Percentiles rank a stretch among this genome's conserved stretches.
These are phyloP conservation scores for Neurospora hispaniola DNA, from an alignment of 495 filamentous ascomycete genomes.

Conservation along the genomic window DNA sequence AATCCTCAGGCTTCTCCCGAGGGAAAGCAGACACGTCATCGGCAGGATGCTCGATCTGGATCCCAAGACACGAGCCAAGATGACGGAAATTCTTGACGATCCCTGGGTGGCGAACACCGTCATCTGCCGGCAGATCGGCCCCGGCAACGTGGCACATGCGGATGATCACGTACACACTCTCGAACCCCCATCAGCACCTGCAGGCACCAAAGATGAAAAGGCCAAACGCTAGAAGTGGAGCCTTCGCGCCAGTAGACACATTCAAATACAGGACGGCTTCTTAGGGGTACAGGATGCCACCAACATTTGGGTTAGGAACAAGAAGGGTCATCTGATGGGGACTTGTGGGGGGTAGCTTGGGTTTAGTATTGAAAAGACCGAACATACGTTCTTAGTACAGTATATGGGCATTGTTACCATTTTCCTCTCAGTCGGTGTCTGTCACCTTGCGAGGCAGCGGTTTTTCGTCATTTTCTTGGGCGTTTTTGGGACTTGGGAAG, in stretches of 20 bases:
- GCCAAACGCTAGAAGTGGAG: background rate
- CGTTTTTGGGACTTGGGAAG: background rate
- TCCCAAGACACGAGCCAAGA: constrained; percentile 69
- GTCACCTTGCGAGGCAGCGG: background rate
- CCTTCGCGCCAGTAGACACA: background rate
- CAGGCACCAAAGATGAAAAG: constrained; percentile 1
- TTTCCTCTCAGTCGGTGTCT: background rate
- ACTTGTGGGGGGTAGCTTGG: background rate
- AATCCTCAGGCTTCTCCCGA: constrained; percentile 78
- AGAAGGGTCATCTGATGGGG: background rate
- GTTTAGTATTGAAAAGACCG: background rate
- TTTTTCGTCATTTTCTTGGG: background rate
- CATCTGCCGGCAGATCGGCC: constrained; percentile 41
- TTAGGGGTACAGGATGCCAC: background rate
- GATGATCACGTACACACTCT: constrained; percentile 43
- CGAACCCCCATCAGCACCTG: constrained; percentile 36
- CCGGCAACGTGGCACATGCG: constrained; percentile 34
- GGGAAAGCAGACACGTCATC: constrained; percentile 83
- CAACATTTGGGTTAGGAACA: background rate
- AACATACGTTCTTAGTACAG: background rate
- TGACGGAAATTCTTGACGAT: constrained; percentile 77
- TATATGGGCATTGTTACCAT: background rate
- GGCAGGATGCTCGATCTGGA: constrained; percentile 87
- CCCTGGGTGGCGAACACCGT: constrained; percentile 74
- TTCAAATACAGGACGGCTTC: background rate